These are phyloP conservation scores for Neurospora terricola DNA, from an alignment of 495 filamentous ascomycete species.

Conservation along the genomic window DNA sequence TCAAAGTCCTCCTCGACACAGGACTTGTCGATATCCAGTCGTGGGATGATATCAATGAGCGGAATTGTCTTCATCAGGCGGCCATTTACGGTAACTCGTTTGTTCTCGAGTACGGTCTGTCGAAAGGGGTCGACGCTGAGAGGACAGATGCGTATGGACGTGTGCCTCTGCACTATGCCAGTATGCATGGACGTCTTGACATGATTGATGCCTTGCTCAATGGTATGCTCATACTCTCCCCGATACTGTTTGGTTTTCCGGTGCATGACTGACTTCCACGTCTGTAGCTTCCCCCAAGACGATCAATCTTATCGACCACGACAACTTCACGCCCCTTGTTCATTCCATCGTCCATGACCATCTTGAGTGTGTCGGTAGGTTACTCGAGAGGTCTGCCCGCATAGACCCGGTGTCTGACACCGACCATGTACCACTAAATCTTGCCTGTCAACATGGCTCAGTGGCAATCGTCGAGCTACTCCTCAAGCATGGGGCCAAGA, in stretches of 20 bases:
- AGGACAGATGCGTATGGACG: conserved; percentile 86
- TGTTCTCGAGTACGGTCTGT: conserved; percentile 64
- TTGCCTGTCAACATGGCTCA: conserved; percentile 89
- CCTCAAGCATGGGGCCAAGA: conserved; percentile 61
- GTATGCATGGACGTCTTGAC: conserved; percentile 81
- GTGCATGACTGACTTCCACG: background rate
- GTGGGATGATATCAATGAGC: conserved; percentile 93
- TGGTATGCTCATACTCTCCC: conserved; percentile 24
- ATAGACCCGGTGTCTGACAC: conserved; percentile 73
- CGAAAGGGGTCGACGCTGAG: conserved; percentile 60
- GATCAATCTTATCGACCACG: conserved; percentile 80
- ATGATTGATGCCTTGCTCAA: conserved; percentile 68
- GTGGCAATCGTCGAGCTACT: conserved; percentile 72
- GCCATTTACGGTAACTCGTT: conserved; percentile 76
- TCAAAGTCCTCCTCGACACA: conserved; percentile 67
- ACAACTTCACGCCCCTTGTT: conserved; percentile 94
- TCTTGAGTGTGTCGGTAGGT: conserved; percentile 61
- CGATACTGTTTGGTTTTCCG: background rate
- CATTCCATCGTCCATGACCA: conserved; percentile 86
- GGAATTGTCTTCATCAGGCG: conserved; percentile 92
- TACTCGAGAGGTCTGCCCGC: conserved; percentile 62
- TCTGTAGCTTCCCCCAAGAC: conserved; percentile 42
- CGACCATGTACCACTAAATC: conserved; percentile 87
- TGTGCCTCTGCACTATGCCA: conserved; percentile 90
- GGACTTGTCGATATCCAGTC: conserved; percentile 75